phyloP scores from a whole-genome alignment of 257 asterid species.

The Jaltomata sinuosa region DNA sequence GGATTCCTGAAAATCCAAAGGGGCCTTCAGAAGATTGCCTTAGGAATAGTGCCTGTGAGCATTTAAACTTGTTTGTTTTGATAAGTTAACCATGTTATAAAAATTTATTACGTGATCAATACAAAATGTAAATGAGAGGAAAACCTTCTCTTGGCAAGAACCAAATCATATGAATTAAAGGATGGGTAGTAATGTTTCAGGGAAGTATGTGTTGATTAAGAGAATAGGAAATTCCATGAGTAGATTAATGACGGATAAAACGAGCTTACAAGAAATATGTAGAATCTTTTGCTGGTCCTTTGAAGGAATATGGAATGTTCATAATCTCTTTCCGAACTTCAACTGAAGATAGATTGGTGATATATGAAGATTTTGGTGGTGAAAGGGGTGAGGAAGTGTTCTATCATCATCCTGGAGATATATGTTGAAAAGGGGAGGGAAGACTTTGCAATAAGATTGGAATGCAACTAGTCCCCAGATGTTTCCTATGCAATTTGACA shows the following conservation, averaged over 20 bases:
- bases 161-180: not conserved
- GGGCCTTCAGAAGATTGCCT: no score
- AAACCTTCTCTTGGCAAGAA: not conserved
- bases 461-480: no score
- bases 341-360: not conserved
- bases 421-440: not conserved
- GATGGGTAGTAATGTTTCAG: not conserved
- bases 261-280: not conserved
- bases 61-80: no score
- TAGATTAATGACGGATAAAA: not conserved
- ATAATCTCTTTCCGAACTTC: not conserved
- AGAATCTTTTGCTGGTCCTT: not conserved
- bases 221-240: not conserved
- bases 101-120: not conserved
- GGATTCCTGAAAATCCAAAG: no score
- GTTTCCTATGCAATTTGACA: no score
- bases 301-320: not conserved
- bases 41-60: no score
- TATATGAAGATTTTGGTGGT: not conserved
- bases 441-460: not conserved
- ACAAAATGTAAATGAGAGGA: not conserved
- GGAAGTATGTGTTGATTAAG: not conserved
- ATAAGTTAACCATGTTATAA: not conserved
- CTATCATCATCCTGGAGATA: not conserved
- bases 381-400: not conserved